Conservation (phyloP, 2,329 filamentous ascomycete genomes). For the Colletotrichum aenigma region DNA sequence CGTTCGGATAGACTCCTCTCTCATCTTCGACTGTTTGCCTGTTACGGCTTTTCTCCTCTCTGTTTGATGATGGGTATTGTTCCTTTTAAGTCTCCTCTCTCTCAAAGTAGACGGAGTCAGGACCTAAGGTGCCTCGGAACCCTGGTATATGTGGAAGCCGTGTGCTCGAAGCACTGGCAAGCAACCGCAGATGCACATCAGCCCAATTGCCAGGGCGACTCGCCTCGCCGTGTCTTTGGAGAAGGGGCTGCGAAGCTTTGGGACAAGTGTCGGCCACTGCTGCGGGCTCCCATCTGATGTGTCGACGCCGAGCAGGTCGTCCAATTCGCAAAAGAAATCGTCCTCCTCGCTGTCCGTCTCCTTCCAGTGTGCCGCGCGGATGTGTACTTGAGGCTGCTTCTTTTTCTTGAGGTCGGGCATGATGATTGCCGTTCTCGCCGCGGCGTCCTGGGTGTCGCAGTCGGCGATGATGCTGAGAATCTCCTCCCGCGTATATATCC, state of each 20-base stretch:
- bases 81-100: neutral
- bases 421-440: neutral
- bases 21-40: neutral
- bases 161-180: conserved; percentile 19
- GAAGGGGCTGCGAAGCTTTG: conserved; percentile 16
- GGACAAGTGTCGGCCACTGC: conserved; percentile 9
- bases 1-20: conserved; percentile 14
- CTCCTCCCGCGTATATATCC: conserved; percentile 14
- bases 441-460: conserved; percentile 12
- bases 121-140: conserved; percentile 5
- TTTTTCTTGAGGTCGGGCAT: neutral
- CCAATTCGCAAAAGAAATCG: conserved; percentile 18
- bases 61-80: neutral
- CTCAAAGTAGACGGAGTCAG: neutral
- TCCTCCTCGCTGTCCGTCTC: conserved; percentile 16
- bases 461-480: conserved; percentile 18
- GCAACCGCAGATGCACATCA: conserved; percentile 29
- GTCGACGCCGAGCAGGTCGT: neutral
- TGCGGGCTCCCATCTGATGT: neutral
- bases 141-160: conserved; percentile 14
- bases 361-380: conserved; percentile 20
- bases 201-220: conserved; percentile 32
- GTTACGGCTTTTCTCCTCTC: neutral
- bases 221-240: conserved; percentile 28
- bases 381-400: conserved; percentile 3